Percentiles rank a stretch among this genome's conserved stretches.
Evolutionary conservation across 768 basidiomycete species (phyloP).

Genomic region (Saitozyma sp.): DNA sequence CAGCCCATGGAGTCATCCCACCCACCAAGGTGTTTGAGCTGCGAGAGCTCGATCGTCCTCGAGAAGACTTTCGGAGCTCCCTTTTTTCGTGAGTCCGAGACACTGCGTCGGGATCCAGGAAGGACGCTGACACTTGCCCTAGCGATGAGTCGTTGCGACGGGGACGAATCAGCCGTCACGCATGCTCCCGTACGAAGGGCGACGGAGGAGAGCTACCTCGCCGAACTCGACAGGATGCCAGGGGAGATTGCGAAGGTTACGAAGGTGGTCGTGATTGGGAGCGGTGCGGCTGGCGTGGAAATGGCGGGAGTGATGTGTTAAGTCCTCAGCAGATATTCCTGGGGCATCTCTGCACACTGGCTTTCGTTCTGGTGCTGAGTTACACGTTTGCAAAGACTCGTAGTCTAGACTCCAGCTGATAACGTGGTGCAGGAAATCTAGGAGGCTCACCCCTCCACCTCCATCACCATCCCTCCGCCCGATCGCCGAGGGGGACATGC

Average conservation of each 20-base stretch:
- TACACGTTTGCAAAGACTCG: no score
- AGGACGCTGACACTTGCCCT: not conserved
- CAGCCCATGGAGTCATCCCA: constrained; percentile 37
- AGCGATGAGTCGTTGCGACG: constrained; percentile 48
- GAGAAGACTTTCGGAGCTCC: constrained; percentile 47
- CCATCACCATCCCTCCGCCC: constrained; percentile 30
- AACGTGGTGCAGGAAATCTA: no score
- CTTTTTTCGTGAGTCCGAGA: constrained; percentile 43
- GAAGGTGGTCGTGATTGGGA: constrained; percentile 67
- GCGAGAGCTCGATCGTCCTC: constrained; percentile 33
- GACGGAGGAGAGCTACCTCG: constrained; percentile 16
- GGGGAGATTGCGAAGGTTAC: constrained; percentile 56
- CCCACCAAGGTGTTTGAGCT: constrained; percentile 45
- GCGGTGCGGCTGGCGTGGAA: constrained; percentile 68
- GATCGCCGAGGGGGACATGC: no score
- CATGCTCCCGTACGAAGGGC: constrained; percentile 34
- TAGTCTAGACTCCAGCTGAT: no score
- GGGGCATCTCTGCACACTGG: not conserved
- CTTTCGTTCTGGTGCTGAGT: not conserved
- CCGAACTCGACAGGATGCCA: constrained; percentile 55
- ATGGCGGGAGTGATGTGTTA: constrained; percentile 34
- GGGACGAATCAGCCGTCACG: constrained; percentile 45
- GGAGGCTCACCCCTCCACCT: constrained; percentile 32
- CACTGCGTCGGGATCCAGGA: not conserved
- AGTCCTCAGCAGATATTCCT: not conserved